These are phyloP conservation scores for Malus hybrid DNA, from an alignment of 331 rosid genomes.

Conservation along the genomic window DNA sequence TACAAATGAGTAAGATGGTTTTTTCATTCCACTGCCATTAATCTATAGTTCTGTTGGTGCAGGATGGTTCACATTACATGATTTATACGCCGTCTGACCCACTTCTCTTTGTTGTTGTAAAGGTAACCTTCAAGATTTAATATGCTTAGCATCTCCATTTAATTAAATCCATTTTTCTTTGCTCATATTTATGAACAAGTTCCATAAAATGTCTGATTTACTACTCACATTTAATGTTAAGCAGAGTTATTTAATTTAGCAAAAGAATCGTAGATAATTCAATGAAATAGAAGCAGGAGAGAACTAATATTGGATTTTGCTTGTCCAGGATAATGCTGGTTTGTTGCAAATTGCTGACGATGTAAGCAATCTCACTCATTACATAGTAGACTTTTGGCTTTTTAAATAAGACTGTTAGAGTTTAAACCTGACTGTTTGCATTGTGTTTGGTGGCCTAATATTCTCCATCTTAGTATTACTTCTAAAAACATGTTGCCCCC, in stretches of 20 bases:
- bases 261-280: conserved; percentile 4
- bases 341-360: conserved; percentile 71
- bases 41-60: conserved; percentile 18
- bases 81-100: conserved; percentile 93
- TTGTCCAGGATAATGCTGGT: conserved; percentile 64
- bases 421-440: not conserved
- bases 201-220: not conserved
- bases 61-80: conserved; percentile 78
- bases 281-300: conserved; percentile 2
- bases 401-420: not conserved
- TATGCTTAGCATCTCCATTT: not conserved
- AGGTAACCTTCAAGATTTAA: conserved; percentile 36
- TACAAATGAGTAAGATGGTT: not conserved
- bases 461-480: not conserved
- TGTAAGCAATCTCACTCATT: conserved; percentile 48
- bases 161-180: not conserved
- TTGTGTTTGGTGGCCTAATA: not conserved
- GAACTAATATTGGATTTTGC: conserved; percentile 7
- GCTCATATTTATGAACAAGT: not conserved
- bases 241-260: not conserved
- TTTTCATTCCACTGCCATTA: conserved; percentile 6
- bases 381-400: not conserved
- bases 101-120: conserved; percentile 71
- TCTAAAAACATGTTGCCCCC: not conserved
- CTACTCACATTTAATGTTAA: not conserved